Conservation (phyloP, 129 eudicot genomes). For the Saussurea involucrata region DNA sequence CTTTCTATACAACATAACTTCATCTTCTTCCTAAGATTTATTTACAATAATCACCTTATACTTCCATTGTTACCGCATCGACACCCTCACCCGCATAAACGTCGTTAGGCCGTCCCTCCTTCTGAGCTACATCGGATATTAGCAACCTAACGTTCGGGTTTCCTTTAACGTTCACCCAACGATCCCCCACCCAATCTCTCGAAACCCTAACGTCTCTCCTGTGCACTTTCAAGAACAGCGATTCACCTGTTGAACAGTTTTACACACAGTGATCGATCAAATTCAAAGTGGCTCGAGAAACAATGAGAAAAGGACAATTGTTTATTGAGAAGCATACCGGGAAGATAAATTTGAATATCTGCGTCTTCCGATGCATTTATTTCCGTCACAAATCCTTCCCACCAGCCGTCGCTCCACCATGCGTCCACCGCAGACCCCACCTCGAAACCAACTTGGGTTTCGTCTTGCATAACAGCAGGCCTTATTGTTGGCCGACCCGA, state of each 20-base stretch:
- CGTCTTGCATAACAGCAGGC: conserved; percentile 50
- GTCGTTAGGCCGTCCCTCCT: neutral
- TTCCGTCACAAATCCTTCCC: conserved; percentile 87
- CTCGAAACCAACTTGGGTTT: conserved; percentile 28
- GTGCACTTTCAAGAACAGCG: conserved; percentile 41
- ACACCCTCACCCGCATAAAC: neutral
- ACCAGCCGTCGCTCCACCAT: conserved; percentile 99
- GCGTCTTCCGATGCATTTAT: conserved; percentile 30
- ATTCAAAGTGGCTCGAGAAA: neutral
- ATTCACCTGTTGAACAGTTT: conserved; percentile 58
- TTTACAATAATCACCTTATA: neutral
- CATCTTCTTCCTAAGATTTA: neutral
- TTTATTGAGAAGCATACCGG: conserved; percentile 35
- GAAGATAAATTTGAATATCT: conserved; percentile 61
- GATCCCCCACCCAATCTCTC: conserved; percentile 83
- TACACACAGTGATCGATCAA: neutral
- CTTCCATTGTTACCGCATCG: neutral
- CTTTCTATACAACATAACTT: neutral
- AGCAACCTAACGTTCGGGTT: conserved; percentile 18
- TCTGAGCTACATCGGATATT: neutral
- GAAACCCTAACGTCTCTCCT: conserved; percentile 60
- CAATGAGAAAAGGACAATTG: neutral
- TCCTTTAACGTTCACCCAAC: conserved; percentile 72
- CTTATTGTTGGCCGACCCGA: conserved; percentile 68
- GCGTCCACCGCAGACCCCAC: conserved; percentile 86